phyloP scores from a whole-genome alignment of 1,284 basidiomycete species.

The Prillingera fragicola region DNA sequence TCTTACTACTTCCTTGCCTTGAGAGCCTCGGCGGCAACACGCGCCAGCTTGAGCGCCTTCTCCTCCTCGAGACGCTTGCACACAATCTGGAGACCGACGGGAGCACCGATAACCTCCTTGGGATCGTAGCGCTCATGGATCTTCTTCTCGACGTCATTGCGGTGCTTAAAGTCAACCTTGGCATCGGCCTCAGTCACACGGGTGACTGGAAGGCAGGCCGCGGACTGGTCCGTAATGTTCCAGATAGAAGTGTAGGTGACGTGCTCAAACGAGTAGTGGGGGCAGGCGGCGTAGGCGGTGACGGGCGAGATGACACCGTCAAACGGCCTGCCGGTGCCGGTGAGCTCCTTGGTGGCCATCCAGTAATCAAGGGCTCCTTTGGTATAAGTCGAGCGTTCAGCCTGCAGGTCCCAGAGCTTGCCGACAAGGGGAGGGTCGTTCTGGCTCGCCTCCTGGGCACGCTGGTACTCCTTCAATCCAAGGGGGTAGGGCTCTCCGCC shows the following conservation, averaged over 20 bases:
- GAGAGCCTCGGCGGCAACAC: constrained; percentile 49
- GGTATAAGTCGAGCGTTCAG: constrained; percentile 25
- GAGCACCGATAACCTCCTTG: constrained; percentile 56
- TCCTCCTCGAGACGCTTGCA: constrained; percentile 59
- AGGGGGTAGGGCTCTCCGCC: constrained; percentile 33
- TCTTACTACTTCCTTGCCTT: constrained; percentile 42
- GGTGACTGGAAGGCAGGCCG: constrained; percentile 62
- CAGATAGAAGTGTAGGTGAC: constrained; percentile 37
- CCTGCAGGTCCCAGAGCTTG: constrained; percentile 31
- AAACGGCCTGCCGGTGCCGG: constrained; percentile 36
- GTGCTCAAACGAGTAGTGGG: constrained; percentile 27
- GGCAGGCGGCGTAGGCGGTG: constrained; percentile 27
- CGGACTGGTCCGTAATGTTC: constrained; percentile 36
- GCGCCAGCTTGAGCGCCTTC: constrained; percentile 32
- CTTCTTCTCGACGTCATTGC: constrained; percentile 51
- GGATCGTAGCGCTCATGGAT: constrained; percentile 60
- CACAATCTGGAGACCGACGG: constrained; percentile 64
- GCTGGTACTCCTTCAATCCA: constrained; percentile 22
- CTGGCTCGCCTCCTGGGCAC: constrained; percentile 13
- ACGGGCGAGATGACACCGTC: constrained; percentile 37
- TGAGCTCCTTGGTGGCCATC: constrained; percentile 23
- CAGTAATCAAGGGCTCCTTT: constrained; percentile 33
- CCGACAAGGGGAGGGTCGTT: constrained; percentile 21
- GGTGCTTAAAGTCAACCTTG: constrained; percentile 50
- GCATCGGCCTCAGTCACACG: constrained; percentile 52